These are phyloP conservation scores for Begonia masoniana DNA, from an alignment of 306 rosid genomes.

Conservation along the genomic window DNA sequence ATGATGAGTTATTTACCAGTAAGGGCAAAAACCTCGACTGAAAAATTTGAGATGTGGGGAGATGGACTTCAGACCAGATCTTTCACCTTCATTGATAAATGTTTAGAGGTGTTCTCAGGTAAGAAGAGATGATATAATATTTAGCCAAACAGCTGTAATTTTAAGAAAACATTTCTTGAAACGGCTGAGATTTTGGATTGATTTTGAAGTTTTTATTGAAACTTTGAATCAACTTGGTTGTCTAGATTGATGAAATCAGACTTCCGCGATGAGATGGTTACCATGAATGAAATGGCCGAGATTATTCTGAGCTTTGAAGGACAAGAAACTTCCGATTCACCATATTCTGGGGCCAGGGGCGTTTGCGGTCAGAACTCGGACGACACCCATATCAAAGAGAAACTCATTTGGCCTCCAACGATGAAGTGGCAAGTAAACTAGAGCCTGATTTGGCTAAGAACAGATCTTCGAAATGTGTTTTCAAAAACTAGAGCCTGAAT, in stretches of 20 bases:
- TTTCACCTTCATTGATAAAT: slow-evolving; percentile 86
- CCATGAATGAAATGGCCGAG: slow-evolving; percentile 98
- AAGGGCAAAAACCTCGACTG: slow-evolving; percentile 25
- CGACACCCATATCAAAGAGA: slow-evolving; percentile 76
- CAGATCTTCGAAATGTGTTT: too few relatives aligned
- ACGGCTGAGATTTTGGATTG: too few relatives aligned
- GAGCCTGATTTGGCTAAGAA: too few relatives aligned
- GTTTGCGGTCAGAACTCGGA: slow-evolving; percentile 91
- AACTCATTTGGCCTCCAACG: slow-evolving; percentile 90
- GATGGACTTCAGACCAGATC: slow-evolving; percentile 89
- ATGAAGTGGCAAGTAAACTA: slow-evolving; percentile 44
- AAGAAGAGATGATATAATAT: neutral
- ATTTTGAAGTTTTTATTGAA: too few relatives aligned
- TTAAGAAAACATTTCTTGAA: too few relatives aligned
- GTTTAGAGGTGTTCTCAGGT: slow-evolving; percentile 92
- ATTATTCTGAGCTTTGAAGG: slow-evolving; percentile 71
- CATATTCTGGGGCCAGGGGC: slow-evolving; percentile 94
- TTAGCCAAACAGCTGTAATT: too few relatives aligned
- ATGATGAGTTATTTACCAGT: too few relatives aligned
- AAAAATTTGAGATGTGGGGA: slow-evolving; percentile 95
- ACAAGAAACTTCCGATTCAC: slow-evolving; percentile 51
- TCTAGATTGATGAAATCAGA: slow-evolving; percentile 77
- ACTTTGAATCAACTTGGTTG: neutral
- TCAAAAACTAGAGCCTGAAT: neutral
- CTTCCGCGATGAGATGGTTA: slow-evolving; percentile 87